These are phyloP conservation scores for Rhododendron henanense DNA, from an alignment of 148 eudicot genomes.

Conservation along the genomic window DNA sequence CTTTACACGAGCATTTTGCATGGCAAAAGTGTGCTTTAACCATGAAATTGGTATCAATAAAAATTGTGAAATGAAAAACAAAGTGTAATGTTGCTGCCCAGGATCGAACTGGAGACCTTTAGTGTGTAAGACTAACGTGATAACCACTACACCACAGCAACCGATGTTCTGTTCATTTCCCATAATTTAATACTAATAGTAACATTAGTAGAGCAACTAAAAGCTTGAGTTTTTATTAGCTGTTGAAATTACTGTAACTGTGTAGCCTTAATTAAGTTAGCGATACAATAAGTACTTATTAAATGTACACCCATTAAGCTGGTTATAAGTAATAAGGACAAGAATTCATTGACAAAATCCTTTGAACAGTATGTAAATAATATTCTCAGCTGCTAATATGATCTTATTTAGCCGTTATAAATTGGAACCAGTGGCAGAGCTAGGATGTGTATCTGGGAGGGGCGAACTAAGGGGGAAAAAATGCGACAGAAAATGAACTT, in stretches of 20 bases:
- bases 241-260: not conserved
- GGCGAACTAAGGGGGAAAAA: too few relatives aligned
- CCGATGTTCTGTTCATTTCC: accelerated
- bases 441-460: too few relatives aligned
- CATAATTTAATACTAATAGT: not conserved
- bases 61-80: not conserved
- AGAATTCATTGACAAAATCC: not conserved
- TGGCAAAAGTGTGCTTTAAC: not conserved
- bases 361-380: too few relatives aligned
- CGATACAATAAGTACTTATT: too few relatives aligned
- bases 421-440: too few relatives aligned
- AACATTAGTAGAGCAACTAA: not conserved
- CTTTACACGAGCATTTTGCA: not conserved
- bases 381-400: too few relatives aligned
- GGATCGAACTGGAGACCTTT: slow-evolving; percentile 70
- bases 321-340: not conserved
- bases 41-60: not conserved
- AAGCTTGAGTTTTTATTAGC: not conserved
- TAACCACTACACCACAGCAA: slow-evolving; percentile 67
- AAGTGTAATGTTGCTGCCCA: slow-evolving; percentile 40
- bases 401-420: not conserved
- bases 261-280: not conserved
- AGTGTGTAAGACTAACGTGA: slow-evolving; percentile 63
- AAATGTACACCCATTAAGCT: not conserved
- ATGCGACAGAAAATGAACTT: too few relatives aligned